A percentile compares a stretch with the other conserved stretches of the same genome.
phyloP scores from a whole-genome alignment of 768 basidiomycete species.

The Kwoniella heveanensis region DNA sequence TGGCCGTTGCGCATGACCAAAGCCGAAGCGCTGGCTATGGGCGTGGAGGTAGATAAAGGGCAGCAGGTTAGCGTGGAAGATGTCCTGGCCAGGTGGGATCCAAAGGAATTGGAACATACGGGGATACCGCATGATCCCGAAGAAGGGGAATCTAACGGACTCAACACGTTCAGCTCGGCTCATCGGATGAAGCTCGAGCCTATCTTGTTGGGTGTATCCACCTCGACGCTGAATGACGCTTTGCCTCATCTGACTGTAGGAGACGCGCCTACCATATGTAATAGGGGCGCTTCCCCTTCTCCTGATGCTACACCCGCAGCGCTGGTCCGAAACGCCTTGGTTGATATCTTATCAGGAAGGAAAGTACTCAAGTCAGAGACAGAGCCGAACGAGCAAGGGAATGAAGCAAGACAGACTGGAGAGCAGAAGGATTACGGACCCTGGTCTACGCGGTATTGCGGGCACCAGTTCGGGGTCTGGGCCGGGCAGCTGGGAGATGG shows the following conservation, averaged over 20 bases:
- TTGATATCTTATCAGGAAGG: conserved; percentile 80
- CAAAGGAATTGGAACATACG: conserved; percentile 30
- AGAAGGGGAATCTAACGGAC: conserved; percentile 60
- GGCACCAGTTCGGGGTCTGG: conserved; percentile 63
- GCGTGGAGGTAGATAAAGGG: conserved; percentile 62
- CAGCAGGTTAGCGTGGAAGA: conserved; percentile 67
- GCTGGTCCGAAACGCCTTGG: conserved; percentile 66
- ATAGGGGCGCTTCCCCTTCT: conserved; percentile 56
- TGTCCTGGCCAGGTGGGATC: conserved; percentile 73
- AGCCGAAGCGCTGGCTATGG: conserved; percentile 64
- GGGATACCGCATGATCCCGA: conserved; percentile 39
- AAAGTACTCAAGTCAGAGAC: conserved; percentile 63
- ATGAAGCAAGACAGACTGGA: not conserved
- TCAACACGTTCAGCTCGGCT: conserved; percentile 30
- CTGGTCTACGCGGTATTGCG: conserved; percentile 88
- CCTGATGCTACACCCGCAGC: conserved; percentile 36
- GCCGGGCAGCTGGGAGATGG: conserved; percentile 97
- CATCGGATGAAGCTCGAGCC: conserved; percentile 39
- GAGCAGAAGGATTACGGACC: conserved; percentile 63
- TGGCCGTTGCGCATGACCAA: conserved; percentile 78
- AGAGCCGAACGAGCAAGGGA: conserved; percentile 40
- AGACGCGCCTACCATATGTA: conserved; percentile 72
- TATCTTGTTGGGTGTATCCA: conserved; percentile 71
- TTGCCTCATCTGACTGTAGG: conserved; percentile 84
- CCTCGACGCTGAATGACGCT: conserved; percentile 70